Base-by-base conservation (phyloP, 148 eudicot species). In the Fagopyrum esculentum region DNA sequence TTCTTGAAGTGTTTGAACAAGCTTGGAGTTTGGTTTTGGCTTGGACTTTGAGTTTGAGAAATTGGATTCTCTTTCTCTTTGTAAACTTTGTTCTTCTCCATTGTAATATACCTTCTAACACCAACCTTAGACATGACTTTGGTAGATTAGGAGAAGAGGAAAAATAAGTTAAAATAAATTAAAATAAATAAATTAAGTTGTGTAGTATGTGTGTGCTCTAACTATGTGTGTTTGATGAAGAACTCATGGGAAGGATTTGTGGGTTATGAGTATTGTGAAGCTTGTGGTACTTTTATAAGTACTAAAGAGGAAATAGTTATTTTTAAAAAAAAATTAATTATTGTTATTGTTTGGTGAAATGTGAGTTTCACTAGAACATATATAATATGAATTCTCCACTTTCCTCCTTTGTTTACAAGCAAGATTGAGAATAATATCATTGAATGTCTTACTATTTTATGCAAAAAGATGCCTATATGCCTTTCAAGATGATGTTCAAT, bases 1-100 rank as follows among this genome's bases (percentile, higher is more conserved):
- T 83, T 92, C 86, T 89, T 92, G 60, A 95, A 78, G 79, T 87
- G 85, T 76, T 80, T 95, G 75, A 90, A 85, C 45, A 92, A 82
- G 40, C 80, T 68, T 45, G 83, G 75, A 71, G 76, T 84, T 44
- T 82, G 82, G 82, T 17, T 71, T 60, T 15, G 66, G 35, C 15
- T 60, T 15, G 44, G 30, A 54, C 6, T 45, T 10, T 48, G 74
- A 9, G 29, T 9, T 71, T 71, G 74, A 2, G 30, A 11, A 29
- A 69, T 73, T 59, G 87, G 89, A 72, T 82, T 87, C 57, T 86
- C 88, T 56, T 83, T 87, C 50, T 85, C 86, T 46, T 75, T 85
- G 51, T 66, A 55, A 71, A 78, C 82, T 70, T 75, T 90, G 79
- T 45, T 87, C 78, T 84, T 91, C 83, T 93, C 95, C 72, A 83